A percentile compares a stretch with the other conserved stretches of the same genome.
These are phyloP conservation scores for Melampsora americana DNA, from an alignment of 1,284 basidiomycete species.

Conservation along the genomic window DNA sequence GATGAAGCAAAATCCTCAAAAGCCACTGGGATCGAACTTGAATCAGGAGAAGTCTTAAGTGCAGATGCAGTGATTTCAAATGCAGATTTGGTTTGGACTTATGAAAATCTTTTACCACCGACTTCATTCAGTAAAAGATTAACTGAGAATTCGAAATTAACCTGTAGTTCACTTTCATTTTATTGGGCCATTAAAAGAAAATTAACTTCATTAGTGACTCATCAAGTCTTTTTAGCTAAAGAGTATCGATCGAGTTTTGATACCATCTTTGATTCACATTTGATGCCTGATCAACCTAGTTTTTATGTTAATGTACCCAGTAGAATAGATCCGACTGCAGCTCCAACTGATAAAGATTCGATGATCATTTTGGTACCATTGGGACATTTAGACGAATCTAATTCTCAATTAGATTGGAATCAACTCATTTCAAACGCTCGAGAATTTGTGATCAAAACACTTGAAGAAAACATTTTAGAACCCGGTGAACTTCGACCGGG, in stretches of 20 bases:
- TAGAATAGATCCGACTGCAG: constrained; percentile 54
- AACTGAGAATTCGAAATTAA: constrained; percentile 52
- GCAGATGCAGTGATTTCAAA: constrained; percentile 60
- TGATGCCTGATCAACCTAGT: constrained; percentile 59
- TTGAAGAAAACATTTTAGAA: constrained; percentile 47
- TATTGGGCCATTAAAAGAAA: constrained; percentile 59
- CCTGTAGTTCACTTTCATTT: constrained; percentile 60
- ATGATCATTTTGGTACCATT: constrained; percentile 56
- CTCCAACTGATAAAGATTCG: constrained; percentile 54
- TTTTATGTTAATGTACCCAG: constrained; percentile 62
- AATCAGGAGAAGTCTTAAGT: constrained; percentile 55
- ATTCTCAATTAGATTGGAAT: constrained; percentile 48
- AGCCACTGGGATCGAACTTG: constrained; percentile 57
- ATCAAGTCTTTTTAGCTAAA: constrained; percentile 58
- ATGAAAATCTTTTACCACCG: constrained; percentile 57
- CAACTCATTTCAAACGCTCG: constrained; percentile 49
- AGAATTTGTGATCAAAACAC: constrained; percentile 47
- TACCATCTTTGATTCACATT: constrained; percentile 59
- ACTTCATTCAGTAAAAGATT: constrained; percentile 52
- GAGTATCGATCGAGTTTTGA: constrained; percentile 56
- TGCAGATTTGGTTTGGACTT: constrained; percentile 60
- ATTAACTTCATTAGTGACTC: constrained; percentile 57
- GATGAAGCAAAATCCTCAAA: constrained; percentile 47
- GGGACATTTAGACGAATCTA: constrained; percentile 50
- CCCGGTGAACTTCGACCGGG: constrained; percentile 38